Base-by-base conservation (phyloP, 345 rosid genomes). In the Arabidopsis suecica region DNA sequence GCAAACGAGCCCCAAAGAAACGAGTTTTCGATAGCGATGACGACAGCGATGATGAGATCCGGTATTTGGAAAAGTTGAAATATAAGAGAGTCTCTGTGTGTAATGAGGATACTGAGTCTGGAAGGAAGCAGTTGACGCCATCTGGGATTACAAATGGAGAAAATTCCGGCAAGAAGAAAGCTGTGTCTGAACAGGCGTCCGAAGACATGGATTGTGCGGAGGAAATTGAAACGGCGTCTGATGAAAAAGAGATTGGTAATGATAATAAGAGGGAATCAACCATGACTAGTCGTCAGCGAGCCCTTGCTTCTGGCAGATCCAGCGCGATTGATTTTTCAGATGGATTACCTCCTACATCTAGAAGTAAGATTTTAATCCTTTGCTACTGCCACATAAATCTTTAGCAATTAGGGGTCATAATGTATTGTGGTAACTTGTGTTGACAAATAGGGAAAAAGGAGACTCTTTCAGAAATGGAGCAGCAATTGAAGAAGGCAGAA, bases 271-370 rank as follows among this genome's bases (percentile, higher is more conserved):
- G 84, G 85, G 95, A 94, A 84, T 71, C 81, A 73, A 86, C 83
- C 68, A 81, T 94, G 45, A 94, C 97, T 8, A 87, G 90, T 8
- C 97, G 98, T 30, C 98, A 94, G 72, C 86, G 91, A 60, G 97
- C 98, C 13, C 87, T 94, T 74, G 95, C 91, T 69, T 91, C 97
- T 45, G 78, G 83, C 60, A 84, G 82, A 54, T 58, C 96, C 56
- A 86, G 76, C 55, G 57, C 77, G 11, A 85, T 90, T 74, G 97
- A 90, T 68, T 94, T 88, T 83, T 90, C 97, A 22, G 82, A 91
- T 84, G 98, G 98, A 56, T 86, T 94, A 66, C 98, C 97, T 54
- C 97, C 93, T 44, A 87, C 98, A 11, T 73, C 96, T 12, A 88
- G 95, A 86, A 90, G 98, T 94, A 78, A 78, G 97, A 65, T 55